Conservation (phyloP, 768 basidiomycete genomes). For the Strobilomyces confusus region DNA sequence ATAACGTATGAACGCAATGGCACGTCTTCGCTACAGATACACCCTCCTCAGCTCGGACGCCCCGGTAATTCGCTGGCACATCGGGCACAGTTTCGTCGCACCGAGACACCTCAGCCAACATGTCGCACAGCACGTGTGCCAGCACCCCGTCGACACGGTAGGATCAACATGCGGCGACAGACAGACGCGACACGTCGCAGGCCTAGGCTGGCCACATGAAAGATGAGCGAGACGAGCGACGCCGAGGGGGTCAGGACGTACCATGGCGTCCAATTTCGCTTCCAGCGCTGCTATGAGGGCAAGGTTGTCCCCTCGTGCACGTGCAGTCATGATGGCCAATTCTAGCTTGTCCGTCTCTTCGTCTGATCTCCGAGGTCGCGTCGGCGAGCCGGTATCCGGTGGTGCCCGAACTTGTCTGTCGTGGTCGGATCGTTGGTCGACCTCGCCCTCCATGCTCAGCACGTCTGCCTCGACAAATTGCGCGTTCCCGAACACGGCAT, state of each 20-base stretch:
- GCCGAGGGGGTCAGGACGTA: constrained; percentile 34
- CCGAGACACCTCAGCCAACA: constrained; percentile 86
- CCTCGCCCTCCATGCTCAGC: constrained; percentile 34
- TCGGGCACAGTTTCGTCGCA: constrained; percentile 78
- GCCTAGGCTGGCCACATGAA: constrained; percentile 14
- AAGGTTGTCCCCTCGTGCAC: constrained; percentile 43
- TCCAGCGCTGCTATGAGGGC: constrained; percentile 55
- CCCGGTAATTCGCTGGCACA: constrained; percentile 81
- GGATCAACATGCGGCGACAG: constrained; percentile 75
- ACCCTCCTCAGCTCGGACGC: constrained; percentile 73
- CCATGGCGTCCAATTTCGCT: constrained; percentile 55
- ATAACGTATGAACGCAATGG: background rate
- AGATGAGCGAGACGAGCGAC: constrained; percentile 28
- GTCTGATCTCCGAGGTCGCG: background rate
- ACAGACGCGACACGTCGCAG: constrained; percentile 66
- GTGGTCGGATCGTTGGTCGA: constrained; percentile 15
- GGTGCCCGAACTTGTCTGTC: constrained; percentile 36
- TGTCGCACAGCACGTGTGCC: constrained; percentile 80
- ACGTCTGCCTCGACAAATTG: constrained; percentile 80
- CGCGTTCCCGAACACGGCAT: constrained; percentile 56
- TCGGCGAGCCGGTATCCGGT: background rate
- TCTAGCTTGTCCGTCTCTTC: constrained; percentile 46
- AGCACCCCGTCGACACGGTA: constrained; percentile 79
- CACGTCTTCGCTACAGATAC: constrained; percentile 46
- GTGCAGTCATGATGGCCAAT: constrained; percentile 46